These are phyloP conservation scores for Clonostachys sp. DNA, from an alignment of 2,329 filamentous ascomycete species.

Conservation along the genomic window DNA sequence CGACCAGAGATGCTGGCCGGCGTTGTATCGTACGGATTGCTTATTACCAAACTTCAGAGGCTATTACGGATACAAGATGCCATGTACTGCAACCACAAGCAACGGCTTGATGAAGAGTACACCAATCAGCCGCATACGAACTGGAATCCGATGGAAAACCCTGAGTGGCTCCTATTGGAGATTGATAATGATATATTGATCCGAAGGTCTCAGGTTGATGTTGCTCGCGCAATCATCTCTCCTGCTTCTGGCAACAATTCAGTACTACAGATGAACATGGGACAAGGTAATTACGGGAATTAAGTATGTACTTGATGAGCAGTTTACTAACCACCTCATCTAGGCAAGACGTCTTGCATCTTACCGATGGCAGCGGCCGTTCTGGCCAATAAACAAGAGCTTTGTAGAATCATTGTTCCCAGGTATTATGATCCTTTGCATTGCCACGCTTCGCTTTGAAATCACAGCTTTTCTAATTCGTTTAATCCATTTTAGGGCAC, in stretches of 20 bases:
- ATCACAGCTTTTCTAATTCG: too few relatives aligned
- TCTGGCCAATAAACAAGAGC: constrained; percentile 41
- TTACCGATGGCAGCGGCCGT: constrained; percentile 55
- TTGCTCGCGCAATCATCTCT: constrained; percentile 51
- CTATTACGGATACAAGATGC: constrained; percentile 32
- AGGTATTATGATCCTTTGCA: constrained; percentile 32
- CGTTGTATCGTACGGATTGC: constrained; percentile 35
- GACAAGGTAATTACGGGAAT: constrained; percentile 35
- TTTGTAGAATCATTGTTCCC: constrained; percentile 56
- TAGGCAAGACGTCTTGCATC: constrained; percentile 68
- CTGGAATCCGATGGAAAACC: constrained; percentile 46
- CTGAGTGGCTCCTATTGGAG: constrained; percentile 61
- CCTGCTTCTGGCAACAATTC: constrained; percentile 34
- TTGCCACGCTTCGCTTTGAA: too few relatives aligned
- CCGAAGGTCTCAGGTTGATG: constrained; percentile 51
- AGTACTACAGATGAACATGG: constrained; percentile 66
- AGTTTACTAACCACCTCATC: too few relatives aligned
- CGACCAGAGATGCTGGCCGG: constrained; percentile 25
- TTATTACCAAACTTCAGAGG: constrained; percentile 38
- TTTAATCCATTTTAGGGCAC: constrained; percentile 28
- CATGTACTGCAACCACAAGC: constrained; percentile 24
- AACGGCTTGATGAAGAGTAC: constrained; percentile 36
- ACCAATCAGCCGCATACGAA: constrained; percentile 47
- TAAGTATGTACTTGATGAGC: too few relatives aligned
- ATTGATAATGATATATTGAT: constrained; percentile 60